phyloP scores from a whole-genome alignment of 2,329 filamentous ascomycete genomes.

The Lasiodiplodia hormozganensis region DNA sequence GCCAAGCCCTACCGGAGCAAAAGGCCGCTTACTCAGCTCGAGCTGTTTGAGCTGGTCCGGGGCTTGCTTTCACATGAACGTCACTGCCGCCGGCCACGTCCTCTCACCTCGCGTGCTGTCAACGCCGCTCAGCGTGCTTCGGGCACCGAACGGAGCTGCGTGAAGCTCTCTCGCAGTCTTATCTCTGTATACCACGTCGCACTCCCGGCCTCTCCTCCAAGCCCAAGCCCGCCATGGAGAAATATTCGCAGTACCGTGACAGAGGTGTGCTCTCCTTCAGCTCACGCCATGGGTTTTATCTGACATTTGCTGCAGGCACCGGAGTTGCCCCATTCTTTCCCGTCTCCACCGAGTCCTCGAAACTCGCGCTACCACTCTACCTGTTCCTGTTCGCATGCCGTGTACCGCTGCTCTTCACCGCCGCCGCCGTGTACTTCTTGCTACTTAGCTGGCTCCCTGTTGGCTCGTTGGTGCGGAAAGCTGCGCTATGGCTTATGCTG shows the following conservation, averaged over 20 bases:
- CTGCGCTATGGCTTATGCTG: constrained; percentile 85
- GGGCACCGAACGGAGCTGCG: constrained; percentile 23
- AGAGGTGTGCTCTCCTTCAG: constrained; percentile 64
- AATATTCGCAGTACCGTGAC: constrained; percentile 91
- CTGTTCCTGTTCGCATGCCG: constrained; percentile 80
- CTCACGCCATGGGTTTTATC: constrained; percentile 8
- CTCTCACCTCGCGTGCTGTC: constrained; percentile 19
- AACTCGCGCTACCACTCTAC: constrained; percentile 69
- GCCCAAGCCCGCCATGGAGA: constrained; percentile 72
- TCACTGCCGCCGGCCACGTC: not conserved
- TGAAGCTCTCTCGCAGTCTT: constrained; percentile 9
- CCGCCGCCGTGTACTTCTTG: constrained; percentile 75
- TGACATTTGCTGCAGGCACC: constrained; percentile 68
- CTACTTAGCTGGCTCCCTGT: constrained; percentile 83
- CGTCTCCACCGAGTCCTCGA: constrained; percentile 70
- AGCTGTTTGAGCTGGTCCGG: not conserved
- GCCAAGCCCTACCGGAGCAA: constrained; percentile 2
- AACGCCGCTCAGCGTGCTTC: constrained; percentile 21
- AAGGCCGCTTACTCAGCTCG: not conserved
- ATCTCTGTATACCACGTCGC: not conserved
- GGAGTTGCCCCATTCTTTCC: constrained; percentile 97
- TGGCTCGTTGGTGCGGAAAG: constrained; percentile 74
- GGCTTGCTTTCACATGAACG: constrained; percentile 25
- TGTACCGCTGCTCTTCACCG: constrained; percentile 75
- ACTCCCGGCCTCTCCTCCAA: not conserved